Evolutionary conservation across 1,284 basidiomycete genomes (phyloP).

Genomic region (Ustilago esculenta): DNA sequence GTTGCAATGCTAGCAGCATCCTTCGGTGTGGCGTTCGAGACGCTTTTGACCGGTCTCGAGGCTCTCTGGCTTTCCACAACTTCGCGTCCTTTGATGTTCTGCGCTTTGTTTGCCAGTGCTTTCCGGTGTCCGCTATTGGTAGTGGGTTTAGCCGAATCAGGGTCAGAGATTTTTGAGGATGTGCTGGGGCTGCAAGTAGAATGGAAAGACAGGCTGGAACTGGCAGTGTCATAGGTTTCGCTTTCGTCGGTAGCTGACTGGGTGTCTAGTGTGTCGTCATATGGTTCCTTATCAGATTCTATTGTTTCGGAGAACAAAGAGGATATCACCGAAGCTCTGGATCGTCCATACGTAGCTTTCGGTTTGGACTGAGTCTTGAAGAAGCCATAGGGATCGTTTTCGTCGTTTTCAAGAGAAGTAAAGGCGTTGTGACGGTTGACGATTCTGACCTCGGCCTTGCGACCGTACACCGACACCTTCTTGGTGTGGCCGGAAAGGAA

Average conservation of each 20-base stretch:
- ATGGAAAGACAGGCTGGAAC: constrained; percentile 33
- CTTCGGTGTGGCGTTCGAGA: not conserved
- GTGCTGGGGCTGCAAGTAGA: constrained; percentile 12
- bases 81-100: not conserved
- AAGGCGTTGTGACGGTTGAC: constrained; percentile 35
- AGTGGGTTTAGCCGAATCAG: not conserved
- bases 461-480: constrained; percentile 49
- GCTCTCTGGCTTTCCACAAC: not conserved
- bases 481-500: constrained; percentile 34
- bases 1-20: not conserved
- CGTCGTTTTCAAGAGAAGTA: constrained; percentile 21
- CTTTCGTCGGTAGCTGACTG: constrained; percentile 9
- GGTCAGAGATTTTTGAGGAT: too few relatives aligned
- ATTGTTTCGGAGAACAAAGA: not conserved
- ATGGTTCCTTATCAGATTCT: not conserved
- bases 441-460: constrained; percentile 26
- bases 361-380: constrained; percentile 26
- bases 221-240: constrained; percentile 21
- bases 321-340: constrained; percentile 16
- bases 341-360: constrained; percentile 22
- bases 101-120: not conserved
- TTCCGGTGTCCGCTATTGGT: not conserved
- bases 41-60: constrained; percentile 2
- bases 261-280: not conserved
- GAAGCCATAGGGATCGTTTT: constrained; percentile 45